A percentile compares a stretch with the other conserved stretches of the same genome.
Evolutionary conservation across 176 grass and related monocot species (phyloP).

Genomic region (Musa itinerans): DNA sequence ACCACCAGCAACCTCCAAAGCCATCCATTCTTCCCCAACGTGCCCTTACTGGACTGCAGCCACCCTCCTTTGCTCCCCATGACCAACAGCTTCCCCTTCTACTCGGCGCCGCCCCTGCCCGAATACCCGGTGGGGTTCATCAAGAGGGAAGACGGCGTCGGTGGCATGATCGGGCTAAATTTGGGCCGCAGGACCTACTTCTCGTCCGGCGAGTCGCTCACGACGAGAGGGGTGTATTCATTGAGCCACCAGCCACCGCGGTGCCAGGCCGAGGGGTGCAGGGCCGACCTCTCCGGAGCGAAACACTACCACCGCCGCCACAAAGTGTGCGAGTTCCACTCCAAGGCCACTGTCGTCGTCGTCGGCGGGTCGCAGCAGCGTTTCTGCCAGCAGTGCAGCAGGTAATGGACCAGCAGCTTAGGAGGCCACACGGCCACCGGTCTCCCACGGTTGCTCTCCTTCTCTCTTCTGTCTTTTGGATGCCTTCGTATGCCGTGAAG

Average conservation of each 20-base stretch:
- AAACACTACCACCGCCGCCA: slow-evolving; percentile 97
- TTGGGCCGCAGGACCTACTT: slow-evolving; percentile 78
- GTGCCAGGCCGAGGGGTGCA: slow-evolving; percentile 87
- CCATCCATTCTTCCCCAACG: slow-evolving; percentile 13
- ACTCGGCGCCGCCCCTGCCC: not conserved
- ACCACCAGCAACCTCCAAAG: slow-evolving; percentile 34
- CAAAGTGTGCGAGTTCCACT: slow-evolving; percentile 94
- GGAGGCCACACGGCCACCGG: too few species aligned
- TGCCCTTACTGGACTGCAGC: slow-evolving; percentile 33
- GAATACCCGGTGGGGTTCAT: slow-evolving; percentile 42
- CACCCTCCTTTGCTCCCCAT: slow-evolving; percentile 31
- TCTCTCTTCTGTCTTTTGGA: too few species aligned
- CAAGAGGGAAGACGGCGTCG: slow-evolving; percentile 45
- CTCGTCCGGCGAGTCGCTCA: slow-evolving; percentile 58
- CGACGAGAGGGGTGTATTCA: slow-evolving; percentile 22
- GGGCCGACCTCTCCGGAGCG: slow-evolving; percentile 69
- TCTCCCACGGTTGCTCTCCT: too few species aligned
- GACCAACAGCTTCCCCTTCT: not conserved
- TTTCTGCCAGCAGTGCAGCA: slow-evolving; percentile 98
- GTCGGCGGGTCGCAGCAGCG: slow-evolving; percentile 66
- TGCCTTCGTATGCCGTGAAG: too few species aligned
- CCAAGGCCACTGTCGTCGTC: slow-evolving; percentile 72
- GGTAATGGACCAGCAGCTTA: slow-evolving; percentile 20
- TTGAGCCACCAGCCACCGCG: slow-evolving; percentile 48
- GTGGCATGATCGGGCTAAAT: slow-evolving; percentile 54